Evolutionary conservation across 169 alveolate genomes (phyloP).

Genomic region (Eimeria tenella): DNA sequence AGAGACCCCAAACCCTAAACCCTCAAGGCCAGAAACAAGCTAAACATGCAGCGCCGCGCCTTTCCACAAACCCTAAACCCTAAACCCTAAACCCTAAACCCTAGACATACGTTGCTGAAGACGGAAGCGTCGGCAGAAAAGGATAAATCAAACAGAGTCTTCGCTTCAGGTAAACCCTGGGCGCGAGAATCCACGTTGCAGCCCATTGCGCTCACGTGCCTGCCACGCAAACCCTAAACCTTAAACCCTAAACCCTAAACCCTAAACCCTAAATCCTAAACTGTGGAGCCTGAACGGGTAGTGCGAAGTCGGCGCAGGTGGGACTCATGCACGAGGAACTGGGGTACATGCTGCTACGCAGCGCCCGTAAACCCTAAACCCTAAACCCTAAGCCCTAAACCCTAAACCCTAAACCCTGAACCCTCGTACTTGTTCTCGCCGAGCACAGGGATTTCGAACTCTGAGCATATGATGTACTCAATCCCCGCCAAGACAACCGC

Average conservation of each 20-base stretch:
- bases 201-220: constrained; percentile 61
- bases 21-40: constrained; percentile 86
- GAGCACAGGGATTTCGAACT: constrained; percentile 58
- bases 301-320: too few species aligned
- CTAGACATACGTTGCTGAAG: constrained; percentile 29
- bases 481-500: constrained; percentile 51
- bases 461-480: constrained; percentile 64
- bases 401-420: not conserved
- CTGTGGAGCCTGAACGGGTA: not conserved
- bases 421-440: constrained; percentile 52
- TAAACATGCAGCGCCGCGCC: constrained; percentile 83
- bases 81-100: constrained; percentile 28
- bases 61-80: constrained; percentile 61
- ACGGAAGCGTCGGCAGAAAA: constrained; percentile 42
- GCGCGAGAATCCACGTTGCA: constrained; percentile 58
- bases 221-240: not conserved
- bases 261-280: constrained; percentile 4
- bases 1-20: constrained; percentile 85
- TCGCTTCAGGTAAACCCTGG: constrained; percentile 37
- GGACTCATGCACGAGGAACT: too few species aligned
- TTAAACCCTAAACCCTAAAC: constrained; percentile 20
- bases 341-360: not conserved
- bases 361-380: not conserved
- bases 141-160: constrained; percentile 31
- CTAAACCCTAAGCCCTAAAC: not conserved